phyloP scores from a whole-genome alignment of 192 early-diverging fungal genomes.

The Powellomyces hirtus region DNA sequence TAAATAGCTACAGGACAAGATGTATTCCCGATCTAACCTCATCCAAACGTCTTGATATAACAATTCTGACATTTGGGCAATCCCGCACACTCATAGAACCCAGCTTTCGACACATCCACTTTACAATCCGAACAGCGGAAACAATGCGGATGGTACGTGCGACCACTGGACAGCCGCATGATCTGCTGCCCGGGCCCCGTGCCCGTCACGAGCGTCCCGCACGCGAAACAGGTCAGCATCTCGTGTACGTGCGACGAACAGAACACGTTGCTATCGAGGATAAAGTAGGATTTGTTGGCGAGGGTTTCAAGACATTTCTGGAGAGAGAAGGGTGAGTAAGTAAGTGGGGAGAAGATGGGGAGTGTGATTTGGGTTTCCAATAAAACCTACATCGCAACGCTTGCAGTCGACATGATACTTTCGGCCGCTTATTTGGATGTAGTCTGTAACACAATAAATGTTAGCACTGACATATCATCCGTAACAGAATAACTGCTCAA shows the following conservation, averaged over 20 bases:
- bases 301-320: conserved; percentile 13
- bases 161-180: not conserved
- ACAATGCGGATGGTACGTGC: conserved; percentile 9
- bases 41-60: conserved; percentile 15
- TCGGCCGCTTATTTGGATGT: conserved; percentile 22
- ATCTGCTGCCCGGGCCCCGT: conserved; percentile 6
- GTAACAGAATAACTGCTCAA: not conserved
- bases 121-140: conserved; percentile 17
- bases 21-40: not conserved
- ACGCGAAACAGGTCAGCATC: conserved; percentile 15
- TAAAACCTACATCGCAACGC: conserved; percentile 24
- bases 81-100: conserved; percentile 11
- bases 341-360: not conserved
- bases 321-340: not conserved
- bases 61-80: conserved; percentile 17
- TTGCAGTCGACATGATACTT: conserved; percentile 32
- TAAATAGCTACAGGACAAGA: no score
- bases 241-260: conserved; percentile 20
- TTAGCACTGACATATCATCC: not conserved
- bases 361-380: not conserved
- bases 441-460: not conserved
- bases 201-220: not conserved
- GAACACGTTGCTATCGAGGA: conserved; percentile 8
- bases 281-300: conserved; percentile 28
- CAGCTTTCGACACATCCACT: not conserved